phyloP scores from a whole-genome alignment of 176 grass and related monocot species.

The Rhynchospora breviuscula region DNA sequence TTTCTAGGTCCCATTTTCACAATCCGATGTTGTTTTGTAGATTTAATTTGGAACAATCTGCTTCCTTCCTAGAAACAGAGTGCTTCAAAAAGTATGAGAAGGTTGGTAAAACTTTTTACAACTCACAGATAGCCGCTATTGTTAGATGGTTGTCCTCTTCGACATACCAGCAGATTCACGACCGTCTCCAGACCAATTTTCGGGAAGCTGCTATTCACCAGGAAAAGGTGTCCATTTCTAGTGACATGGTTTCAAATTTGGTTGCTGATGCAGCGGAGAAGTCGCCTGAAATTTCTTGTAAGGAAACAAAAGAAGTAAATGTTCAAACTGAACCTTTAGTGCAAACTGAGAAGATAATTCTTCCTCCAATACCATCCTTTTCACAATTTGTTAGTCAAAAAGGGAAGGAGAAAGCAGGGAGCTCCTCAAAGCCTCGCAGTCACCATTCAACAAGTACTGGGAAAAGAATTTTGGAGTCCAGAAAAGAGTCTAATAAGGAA shows the following conservation, averaged over 20 bases:
- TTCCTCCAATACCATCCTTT: slow-evolving; percentile 63
- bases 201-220: neutral
- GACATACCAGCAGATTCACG: slow-evolving; percentile 53
- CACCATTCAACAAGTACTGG: slow-evolving; percentile 12
- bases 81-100: slow-evolving; percentile 88
- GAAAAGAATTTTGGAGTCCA: slow-evolving; percentile 23
- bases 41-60: slow-evolving; percentile 36
- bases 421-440: slow-evolving; percentile 19
- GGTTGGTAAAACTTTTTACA: slow-evolving; percentile 81
- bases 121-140: slow-evolving; percentile 85
- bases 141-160: slow-evolving; percentile 68
- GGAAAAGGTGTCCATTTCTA: neutral
- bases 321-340: neutral
- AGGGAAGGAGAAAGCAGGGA: slow-evolving; percentile 23
- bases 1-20: slow-evolving; percentile 3
- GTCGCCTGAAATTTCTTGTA: slow-evolving; percentile 1
- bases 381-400: slow-evolving; percentile 55
- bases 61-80: slow-evolving; percentile 62
- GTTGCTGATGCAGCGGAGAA: neutral
- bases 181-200: slow-evolving; percentile 28
- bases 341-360: slow-evolving; percentile 26
- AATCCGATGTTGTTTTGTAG: slow-evolving; percentile 31
- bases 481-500: slow-evolving; percentile 17
- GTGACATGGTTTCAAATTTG: slow-evolving; percentile 16
- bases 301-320: slow-evolving; percentile 1